phyloP scores from a whole-genome alignment of 768 basidiomycete genomes.

The Mycena galopus region DNA sequence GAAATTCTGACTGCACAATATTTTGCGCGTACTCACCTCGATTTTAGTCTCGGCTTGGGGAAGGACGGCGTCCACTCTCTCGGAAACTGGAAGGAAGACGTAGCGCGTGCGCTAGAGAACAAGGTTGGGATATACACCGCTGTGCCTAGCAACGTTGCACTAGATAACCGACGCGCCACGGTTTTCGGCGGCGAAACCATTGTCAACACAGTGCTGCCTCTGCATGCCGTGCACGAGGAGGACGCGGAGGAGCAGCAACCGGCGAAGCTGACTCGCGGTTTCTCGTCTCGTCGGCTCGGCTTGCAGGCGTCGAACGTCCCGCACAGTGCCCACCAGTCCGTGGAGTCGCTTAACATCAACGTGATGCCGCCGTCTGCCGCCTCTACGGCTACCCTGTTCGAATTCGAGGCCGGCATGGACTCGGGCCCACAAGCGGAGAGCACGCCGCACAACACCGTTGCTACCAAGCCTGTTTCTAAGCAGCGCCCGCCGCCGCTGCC shows the following conservation, averaged over 20 bases:
- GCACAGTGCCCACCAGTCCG: constrained; percentile 64
- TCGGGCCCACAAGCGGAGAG: constrained; percentile 70
- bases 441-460: constrained; percentile 68
- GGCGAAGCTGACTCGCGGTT: constrained; percentile 43
- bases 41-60: constrained; percentile 70
- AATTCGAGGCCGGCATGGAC: constrained; percentile 59
- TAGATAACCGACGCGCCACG: constrained; percentile 61
- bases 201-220: constrained; percentile 48
- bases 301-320: constrained; percentile 68
- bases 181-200: constrained; percentile 59
- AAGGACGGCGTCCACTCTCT: constrained; percentile 69
- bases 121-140: constrained; percentile 56
- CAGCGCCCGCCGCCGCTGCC: constrained; percentile 52
- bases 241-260: constrained; percentile 50
- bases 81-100: constrained; percentile 66
- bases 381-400: constrained; percentile 73
- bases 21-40: constrained; percentile 10
- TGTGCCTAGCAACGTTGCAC: constrained; percentile 51
- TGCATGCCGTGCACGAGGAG: constrained; percentile 55
- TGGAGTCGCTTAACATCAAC: constrained; percentile 51
- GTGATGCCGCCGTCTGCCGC: constrained; percentile 64
- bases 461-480: constrained; percentile 48
- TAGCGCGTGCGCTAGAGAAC: constrained; percentile 62
- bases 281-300: constrained; percentile 60
- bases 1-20: constrained; percentile 7